Evolutionary conservation across 2,329 filamentous ascomycete species (phyloP).

Genomic region (Diaporthe sp.): DNA sequence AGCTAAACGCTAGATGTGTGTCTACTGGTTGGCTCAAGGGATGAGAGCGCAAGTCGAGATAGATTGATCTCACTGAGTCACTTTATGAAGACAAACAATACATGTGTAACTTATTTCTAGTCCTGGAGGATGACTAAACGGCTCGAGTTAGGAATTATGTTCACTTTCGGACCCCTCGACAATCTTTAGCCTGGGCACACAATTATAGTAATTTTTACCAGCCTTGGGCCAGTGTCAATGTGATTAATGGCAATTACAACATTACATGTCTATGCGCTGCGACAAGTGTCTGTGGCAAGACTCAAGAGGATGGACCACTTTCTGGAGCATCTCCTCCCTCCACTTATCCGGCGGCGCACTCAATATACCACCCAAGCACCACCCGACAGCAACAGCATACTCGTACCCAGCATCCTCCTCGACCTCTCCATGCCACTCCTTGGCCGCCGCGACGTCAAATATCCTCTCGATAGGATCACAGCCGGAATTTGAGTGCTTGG

Average conservation of each 20-base stretch:
- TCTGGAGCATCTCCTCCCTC: neutral
- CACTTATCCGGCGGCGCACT: neutral
- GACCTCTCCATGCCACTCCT: neutral
- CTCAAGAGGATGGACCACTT: neutral
- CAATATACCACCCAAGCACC: neutral
- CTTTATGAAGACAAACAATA: too few relatives aligned
- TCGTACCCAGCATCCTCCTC: neutral
- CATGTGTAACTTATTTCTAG: too few relatives aligned
- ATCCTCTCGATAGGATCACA: neutral
- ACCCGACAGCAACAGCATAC: neutral
- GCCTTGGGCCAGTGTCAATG: too few relatives aligned
- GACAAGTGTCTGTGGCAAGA: neutral
- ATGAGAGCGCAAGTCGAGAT: too few relatives aligned
- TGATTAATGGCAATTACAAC: neutral
- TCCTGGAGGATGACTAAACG: too few relatives aligned
- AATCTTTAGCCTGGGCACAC: too few relatives aligned
- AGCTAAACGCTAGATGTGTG: too few relatives aligned
- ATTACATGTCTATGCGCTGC: neutral
- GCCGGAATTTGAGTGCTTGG: neutral
- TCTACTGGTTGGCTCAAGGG: too few relatives aligned
- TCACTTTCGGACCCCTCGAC: too few relatives aligned
- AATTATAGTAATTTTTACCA: too few relatives aligned
- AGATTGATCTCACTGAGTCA: too few relatives aligned
- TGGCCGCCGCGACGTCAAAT: neutral
- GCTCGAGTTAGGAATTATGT: too few relatives aligned